Base-by-base conservation (phyloP, 2,329 filamentous ascomycete genomes). In the Stagonosporopsis vannaccii region DNA sequence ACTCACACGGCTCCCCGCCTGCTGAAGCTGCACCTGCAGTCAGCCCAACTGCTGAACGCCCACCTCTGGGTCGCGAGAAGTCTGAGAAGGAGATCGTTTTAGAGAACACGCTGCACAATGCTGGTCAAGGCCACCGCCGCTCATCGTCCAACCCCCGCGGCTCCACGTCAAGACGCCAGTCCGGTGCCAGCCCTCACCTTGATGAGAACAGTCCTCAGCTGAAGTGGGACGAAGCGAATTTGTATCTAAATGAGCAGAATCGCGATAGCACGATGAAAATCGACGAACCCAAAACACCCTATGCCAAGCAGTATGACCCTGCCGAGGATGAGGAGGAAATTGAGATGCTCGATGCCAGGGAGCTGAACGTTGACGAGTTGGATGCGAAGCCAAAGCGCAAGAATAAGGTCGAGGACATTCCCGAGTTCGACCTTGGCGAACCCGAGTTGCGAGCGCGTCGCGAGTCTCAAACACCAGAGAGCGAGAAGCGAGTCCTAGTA, bases 211-310 rank as follows among this genome's bases (percentile, higher is more conserved):
- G 85, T 56, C 89, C 90, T 61, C 88, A 92, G 60, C 83, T 99
- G 66, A 97, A 97, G 80, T 99, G 95, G 95, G 95, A 99, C 77
- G 95, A 99, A 81, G 95, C 91, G 41, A 99, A 99, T 74, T 85
- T 99, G 28, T 99, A 97, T 79, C 85, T 99, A 49, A 95, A 95
- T 7, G 95, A 99, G 80, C 94, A 98, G 78, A 92, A 98, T 78
- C 93, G 91, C 78, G 92, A 88, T 57, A 89, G 90, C 60, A 97
- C 93, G 56, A 99, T 99, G 95, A 99, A 98, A 83, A 99, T 99
- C 63, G 91, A 92, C 65, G 95, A 99, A 80, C 95, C 95, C 59
- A 99, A 99, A 84, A 99, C 95, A 7, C 95, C 95, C 4, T 99
- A 94, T 75, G 95, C 92, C 32, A 90, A 89, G 72, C 91, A 92